Conservation (phyloP, 2,329 filamentous ascomycete species). For the Aspergillus quadrilineatus region DNA sequence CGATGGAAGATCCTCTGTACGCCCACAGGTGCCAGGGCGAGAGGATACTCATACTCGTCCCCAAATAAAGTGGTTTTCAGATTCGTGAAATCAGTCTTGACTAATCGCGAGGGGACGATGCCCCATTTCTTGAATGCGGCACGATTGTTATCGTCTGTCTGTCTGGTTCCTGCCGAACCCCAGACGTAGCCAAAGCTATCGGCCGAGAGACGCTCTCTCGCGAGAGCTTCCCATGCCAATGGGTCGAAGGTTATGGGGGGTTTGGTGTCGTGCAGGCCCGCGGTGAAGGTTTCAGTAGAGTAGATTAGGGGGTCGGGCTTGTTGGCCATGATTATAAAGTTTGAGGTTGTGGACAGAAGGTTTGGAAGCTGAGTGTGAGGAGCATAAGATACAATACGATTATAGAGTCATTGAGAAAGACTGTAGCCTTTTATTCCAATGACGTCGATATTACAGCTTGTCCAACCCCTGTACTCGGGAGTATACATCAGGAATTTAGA, state of each 20-base stretch:
- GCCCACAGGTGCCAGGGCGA: slow-evolving; percentile 67
- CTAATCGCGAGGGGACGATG: slow-evolving; percentile 26
- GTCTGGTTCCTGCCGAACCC: slow-evolving; percentile 51
- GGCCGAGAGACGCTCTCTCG: slow-evolving; percentile 48
- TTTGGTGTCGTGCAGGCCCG: slow-evolving; percentile 47
- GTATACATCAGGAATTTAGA: no score
- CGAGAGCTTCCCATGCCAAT: slow-evolving; percentile 54
- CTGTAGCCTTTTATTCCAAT: no score
- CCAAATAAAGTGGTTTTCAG: slow-evolving; percentile 51
- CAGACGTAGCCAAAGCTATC: slow-evolving; percentile 60
- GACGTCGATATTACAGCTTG: no score
- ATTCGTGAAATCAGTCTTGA: slow-evolving; percentile 43
- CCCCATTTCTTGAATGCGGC: slow-evolving; percentile 32
- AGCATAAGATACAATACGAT: no score
- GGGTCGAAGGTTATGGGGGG: slow-evolving; percentile 58
- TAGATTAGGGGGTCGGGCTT: slow-evolving; percentile 24
- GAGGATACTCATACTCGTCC: slow-evolving; percentile 47
- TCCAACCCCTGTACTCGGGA: no score
- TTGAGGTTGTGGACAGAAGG: no score
- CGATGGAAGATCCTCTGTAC: slow-evolving; percentile 67
- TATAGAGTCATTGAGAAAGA: no score
- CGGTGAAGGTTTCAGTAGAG: slow-evolving; percentile 45
- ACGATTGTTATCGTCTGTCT: slow-evolving; percentile 31
- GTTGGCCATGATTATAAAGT: not conserved
- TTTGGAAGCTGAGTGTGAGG: no score